Percentiles rank a stretch among this genome's conserved stretches.
Evolutionary conservation across 2,329 filamentous ascomycete species (phyloP).

Genomic region (Trichoderma brevicompactum): DNA sequence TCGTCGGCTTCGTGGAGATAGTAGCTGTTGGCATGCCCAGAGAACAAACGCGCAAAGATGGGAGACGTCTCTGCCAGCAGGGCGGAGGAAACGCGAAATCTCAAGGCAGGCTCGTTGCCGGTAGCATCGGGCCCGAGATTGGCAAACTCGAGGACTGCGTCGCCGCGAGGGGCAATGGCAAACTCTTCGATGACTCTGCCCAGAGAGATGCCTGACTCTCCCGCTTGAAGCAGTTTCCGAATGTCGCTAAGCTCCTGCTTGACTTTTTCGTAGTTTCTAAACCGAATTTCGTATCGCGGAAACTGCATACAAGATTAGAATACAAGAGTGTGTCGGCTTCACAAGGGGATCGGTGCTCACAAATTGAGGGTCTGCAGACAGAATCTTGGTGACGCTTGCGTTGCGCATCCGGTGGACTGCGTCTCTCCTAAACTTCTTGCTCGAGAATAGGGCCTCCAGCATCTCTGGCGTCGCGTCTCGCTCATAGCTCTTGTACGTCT

Average conservation of each 20-base stretch:
- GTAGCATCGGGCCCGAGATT: slow-evolving; percentile 45
- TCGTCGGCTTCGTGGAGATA: slow-evolving; percentile 45
- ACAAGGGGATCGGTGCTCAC: slow-evolving; percentile 35
- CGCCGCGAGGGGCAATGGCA: slow-evolving; percentile 51
- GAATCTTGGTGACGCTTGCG: slow-evolving; percentile 48
- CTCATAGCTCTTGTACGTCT: slow-evolving; percentile 53
- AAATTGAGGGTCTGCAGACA: slow-evolving; percentile 51
- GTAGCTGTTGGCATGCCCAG: slow-evolving; percentile 38
- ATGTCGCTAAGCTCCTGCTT: slow-evolving; percentile 49
- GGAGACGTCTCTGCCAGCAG: slow-evolving; percentile 57
- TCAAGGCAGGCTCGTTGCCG: slow-evolving; percentile 46
- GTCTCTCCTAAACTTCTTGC: slow-evolving; percentile 48
- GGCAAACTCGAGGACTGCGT: slow-evolving; percentile 57
- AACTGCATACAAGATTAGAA: slow-evolving; percentile 38
- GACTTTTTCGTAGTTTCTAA: slow-evolving; percentile 52
- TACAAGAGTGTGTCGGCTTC: no score
- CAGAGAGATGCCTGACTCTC: slow-evolving; percentile 48
- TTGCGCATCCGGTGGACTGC: slow-evolving; percentile 53
- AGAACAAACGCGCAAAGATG: slow-evolving; percentile 56
- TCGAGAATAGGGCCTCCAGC: slow-evolving; percentile 49
- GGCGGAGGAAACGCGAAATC: slow-evolving; percentile 57
- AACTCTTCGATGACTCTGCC: slow-evolving; percentile 48
- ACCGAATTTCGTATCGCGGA: slow-evolving; percentile 52
- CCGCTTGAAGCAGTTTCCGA: slow-evolving; percentile 46
- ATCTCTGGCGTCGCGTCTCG: slow-evolving; percentile 49